These are phyloP conservation scores for Curvularia sp. DNA, from an alignment of 2,329 filamentous ascomycete genomes.

Conservation along the genomic window DNA sequence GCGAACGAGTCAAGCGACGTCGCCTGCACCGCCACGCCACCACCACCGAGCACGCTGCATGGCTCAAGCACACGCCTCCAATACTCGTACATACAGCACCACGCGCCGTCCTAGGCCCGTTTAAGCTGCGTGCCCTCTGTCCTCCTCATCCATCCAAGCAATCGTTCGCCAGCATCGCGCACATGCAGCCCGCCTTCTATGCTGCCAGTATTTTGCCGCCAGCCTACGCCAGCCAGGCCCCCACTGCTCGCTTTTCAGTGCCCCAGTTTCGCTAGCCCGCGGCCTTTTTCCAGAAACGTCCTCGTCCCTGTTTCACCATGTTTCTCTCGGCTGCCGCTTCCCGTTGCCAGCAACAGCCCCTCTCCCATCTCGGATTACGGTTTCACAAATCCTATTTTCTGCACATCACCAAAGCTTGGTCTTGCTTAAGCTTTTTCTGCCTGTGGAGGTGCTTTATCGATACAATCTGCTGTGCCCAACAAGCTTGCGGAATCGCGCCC, in stretches of 20 bases:
- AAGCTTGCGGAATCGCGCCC: conserved; percentile 2
- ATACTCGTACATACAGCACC: conserved; percentile 12
- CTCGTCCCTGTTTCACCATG: conserved; percentile 14
- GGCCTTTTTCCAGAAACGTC: conserved; percentile 14
- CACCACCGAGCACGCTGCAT: conserved; percentile 9
- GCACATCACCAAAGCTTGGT: conserved; percentile 13
- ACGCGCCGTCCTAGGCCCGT: conserved; percentile 7
- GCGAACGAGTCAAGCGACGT: background rate
- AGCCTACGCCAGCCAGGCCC: background rate
- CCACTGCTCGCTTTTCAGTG: background rate
- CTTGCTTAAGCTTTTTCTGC: conserved; percentile 14
- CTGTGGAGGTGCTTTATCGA: conserved; percentile 13
- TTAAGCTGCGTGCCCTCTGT: conserved; percentile 1
- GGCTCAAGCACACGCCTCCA: conserved; percentile 11
- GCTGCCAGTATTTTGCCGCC: background rate
- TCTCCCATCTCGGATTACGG: conserved; percentile 1
- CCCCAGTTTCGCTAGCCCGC: conserved; percentile 9
- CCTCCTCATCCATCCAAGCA: background rate
- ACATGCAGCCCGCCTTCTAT: background rate
- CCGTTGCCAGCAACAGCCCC: background rate
- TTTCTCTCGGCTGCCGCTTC: conserved; percentile 5
- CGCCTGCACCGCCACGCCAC: conserved; percentile 7
- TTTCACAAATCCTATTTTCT: conserved; percentile 18
- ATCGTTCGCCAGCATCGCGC: conserved; percentile 1
- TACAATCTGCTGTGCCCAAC: conserved; percentile 10